A percentile compares a stretch with the other conserved stretches of the same genome.
These are phyloP conservation scores for Venustampulla echinocandica DNA, from an alignment of 495 filamentous ascomycete species.

Conservation along the genomic window DNA sequence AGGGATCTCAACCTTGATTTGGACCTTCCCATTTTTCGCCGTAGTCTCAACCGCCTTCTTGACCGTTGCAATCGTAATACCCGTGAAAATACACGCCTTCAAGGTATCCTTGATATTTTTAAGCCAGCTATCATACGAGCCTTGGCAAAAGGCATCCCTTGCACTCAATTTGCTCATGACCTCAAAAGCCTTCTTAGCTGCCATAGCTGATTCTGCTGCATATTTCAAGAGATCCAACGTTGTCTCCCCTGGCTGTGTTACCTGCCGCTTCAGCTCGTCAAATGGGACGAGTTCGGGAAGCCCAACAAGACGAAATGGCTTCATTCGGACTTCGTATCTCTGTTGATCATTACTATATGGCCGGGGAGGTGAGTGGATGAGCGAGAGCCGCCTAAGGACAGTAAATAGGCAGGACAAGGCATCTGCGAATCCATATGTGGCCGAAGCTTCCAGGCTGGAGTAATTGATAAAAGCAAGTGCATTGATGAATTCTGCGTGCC, in stretches of 20 bases:
- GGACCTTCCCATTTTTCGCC: slow-evolving; percentile 18
- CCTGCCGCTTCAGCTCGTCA: slow-evolving; percentile 43
- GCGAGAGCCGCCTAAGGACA: slow-evolving; percentile 48
- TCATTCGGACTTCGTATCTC: slow-evolving; percentile 85
- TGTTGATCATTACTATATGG: slow-evolving; percentile 63
- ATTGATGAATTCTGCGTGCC: slow-evolving; percentile 39
- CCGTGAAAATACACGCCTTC: slow-evolving; percentile 57
- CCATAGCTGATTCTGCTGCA: slow-evolving; percentile 49
- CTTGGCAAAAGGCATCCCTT: slow-evolving; percentile 36
- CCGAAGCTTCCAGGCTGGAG: slow-evolving; percentile 56
- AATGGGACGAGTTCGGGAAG: slow-evolving; percentile 64
- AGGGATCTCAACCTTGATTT: slow-evolving; percentile 47
- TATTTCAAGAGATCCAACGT: slow-evolving; percentile 44
- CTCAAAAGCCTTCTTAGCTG: slow-evolving; percentile 60
- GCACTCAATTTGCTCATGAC: slow-evolving; percentile 40
- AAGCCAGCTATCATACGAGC: slow-evolving; percentile 51
- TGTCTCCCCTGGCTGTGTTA: slow-evolving; percentile 29
- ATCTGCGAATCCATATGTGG: slow-evolving; percentile 61
- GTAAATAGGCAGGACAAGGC: slow-evolving; percentile 59
- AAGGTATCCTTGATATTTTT: slow-evolving; percentile 47
- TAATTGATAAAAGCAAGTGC: slow-evolving; percentile 51
- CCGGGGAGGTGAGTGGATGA: slow-evolving; percentile 49
- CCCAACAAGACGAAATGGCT: slow-evolving; percentile 64
- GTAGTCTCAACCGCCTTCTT: slow-evolving; percentile 32
- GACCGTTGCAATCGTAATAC: slow-evolving; percentile 50